phyloP scores from a whole-genome alignment of 2,329 filamentous ascomycete species.

The Penicillium sp. region DNA sequence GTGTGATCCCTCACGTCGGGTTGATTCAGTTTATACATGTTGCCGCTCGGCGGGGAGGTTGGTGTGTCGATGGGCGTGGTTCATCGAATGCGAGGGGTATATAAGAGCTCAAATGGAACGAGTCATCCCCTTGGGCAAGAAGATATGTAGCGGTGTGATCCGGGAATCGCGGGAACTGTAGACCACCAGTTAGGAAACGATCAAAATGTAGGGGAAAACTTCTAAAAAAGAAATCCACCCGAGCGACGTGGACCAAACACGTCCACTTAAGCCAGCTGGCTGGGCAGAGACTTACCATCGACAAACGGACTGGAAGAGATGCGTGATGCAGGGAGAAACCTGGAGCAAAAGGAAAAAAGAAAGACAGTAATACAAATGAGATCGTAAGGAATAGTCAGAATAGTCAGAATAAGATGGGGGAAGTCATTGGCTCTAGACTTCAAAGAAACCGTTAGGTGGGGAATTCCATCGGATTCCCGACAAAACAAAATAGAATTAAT shows the following conservation, averaged over 20 bases:
- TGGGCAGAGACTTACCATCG: slow-evolving; percentile 25
- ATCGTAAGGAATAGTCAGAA: background rate
- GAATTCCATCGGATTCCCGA: slow-evolving; percentile 6
- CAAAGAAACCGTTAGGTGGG: slow-evolving; percentile 5
- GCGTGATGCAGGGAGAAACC: slow-evolving; percentile 21
- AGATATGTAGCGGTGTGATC: slow-evolving; percentile 22
- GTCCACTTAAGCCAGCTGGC: slow-evolving; percentile 16
- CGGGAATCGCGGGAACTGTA: slow-evolving; percentile 12
- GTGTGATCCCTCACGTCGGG: slow-evolving; percentile 35
- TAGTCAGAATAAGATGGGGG: slow-evolving; percentile 3
- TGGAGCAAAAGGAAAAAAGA: background rate
- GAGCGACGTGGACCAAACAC: slow-evolving; percentile 22
- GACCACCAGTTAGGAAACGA: slow-evolving; percentile 9
- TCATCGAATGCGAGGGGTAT: slow-evolving; percentile 15
- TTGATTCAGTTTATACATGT: slow-evolving; percentile 40
- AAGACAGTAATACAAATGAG: slow-evolving; percentile 3
- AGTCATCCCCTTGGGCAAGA: slow-evolving; percentile 15
- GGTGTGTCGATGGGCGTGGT: slow-evolving; percentile 14
- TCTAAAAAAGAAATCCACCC: slow-evolving; percentile 6
- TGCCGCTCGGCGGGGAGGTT: slow-evolving; percentile 12
- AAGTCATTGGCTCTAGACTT: slow-evolving; percentile 5
- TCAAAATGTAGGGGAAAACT: slow-evolving; percentile 8
- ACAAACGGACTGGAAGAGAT: slow-evolving; percentile 19
- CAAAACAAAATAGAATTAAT: background rate
- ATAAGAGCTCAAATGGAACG: slow-evolving; percentile 12